Evolutionary conservation across 2,329 filamentous ascomycete genomes (phyloP), one percentile per base, ranked within the genome.

Genomic region (Dryadomyces quercus-mongolicae): DNA sequence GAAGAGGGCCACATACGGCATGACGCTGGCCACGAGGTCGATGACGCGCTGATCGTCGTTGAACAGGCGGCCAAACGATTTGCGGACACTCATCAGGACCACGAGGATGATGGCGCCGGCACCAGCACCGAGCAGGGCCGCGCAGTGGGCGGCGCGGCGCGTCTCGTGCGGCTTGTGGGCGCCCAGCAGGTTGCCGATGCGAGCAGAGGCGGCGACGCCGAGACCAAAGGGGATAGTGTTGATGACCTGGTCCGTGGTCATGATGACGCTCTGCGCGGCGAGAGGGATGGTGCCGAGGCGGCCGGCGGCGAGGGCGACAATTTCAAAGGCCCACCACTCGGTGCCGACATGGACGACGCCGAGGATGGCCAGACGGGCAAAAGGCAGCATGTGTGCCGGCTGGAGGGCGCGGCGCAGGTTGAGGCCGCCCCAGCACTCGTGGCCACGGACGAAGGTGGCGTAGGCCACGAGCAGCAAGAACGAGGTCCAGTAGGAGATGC

Each of bases 241-340:
- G 73, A 90, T 83, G 55, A 91, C 80, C 64, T 92, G 87, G 65
- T 94, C 88, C 0, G 86, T 82, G 0, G 88, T 94, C 88, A 94
- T 94, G 65, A 95, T 90, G 21, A 94, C 87, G 49, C 82, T 86
- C 67, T 95, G 89, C 0, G 89, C 86, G 1, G 89, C 89, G 0
- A 95, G 74, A 0, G 88, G 78, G 38, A 90, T 78, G 0, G 86
- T 91, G 3, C 90, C 90, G 0, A 95, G 77, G 40, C 84, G 78
- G 1, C 89, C 89, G 5, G 89, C 88, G 2, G 86, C 87, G 0
- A 94, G 77, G 1, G 88, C 88, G 1, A 94, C 88, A 60, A 94
- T 92, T 68, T 94, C 89, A 62, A 95, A 95, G 0, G 89, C 90
- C 89, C 89, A 94, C 89, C 88, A 95, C 68, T 95, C 90, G 0